Percentiles rank a stretch among this genome's conserved stretches.
These are phyloP conservation scores for Tricholoma terreum DNA, from an alignment of 768 basidiomycete genomes.

Conservation along the genomic window DNA sequence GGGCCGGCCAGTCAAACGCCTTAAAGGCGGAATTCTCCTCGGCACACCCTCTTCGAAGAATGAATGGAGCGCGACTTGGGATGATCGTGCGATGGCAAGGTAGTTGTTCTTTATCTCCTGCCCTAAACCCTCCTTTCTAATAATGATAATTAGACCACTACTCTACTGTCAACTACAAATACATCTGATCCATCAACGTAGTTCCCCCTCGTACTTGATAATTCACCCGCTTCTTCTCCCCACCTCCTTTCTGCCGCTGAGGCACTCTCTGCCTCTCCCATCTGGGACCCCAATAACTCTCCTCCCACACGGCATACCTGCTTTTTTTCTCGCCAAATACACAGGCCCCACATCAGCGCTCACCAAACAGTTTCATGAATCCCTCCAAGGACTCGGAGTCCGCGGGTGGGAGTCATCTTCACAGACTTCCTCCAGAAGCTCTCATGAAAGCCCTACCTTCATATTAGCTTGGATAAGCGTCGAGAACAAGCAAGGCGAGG, in stretches of 20 bases:
- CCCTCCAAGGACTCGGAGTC: slow-evolving; percentile 61
- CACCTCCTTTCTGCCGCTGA: slow-evolving; percentile 57
- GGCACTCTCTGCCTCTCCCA: slow-evolving; percentile 39
- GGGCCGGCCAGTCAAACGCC: slow-evolving; percentile 40
- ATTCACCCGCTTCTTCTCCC: slow-evolving; percentile 61
- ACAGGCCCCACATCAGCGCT: slow-evolving; percentile 62
- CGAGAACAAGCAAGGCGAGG: slow-evolving; percentile 76
- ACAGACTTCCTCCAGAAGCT: slow-evolving; percentile 1
- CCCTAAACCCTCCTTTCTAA: slow-evolving; percentile 10
- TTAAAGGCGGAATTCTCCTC: slow-evolving; percentile 65
- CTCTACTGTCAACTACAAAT: slow-evolving; percentile 60
- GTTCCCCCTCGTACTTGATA: slow-evolving; percentile 42
- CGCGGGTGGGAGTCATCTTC: slow-evolving; percentile 44
- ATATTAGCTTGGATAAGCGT: slow-evolving; percentile 74
- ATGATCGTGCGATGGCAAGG: slow-evolving; percentile 50
- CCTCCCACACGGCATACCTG: slow-evolving; percentile 68
- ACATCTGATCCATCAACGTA: slow-evolving; percentile 33
- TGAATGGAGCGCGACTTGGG: slow-evolving; percentile 69
- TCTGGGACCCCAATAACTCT: slow-evolving; percentile 68
- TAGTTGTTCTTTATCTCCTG: slow-evolving; percentile 15
- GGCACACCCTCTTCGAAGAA: slow-evolving; percentile 38
- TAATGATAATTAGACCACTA: slow-evolving; percentile 43
- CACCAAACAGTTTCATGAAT: slow-evolving; percentile 58
- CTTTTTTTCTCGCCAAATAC: slow-evolving; percentile 71
- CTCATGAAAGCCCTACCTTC: slow-evolving; percentile 20